Evolutionary conservation across 768 basidiomycete species (phyloP).

Genomic region (Lactarius hengduanensis): DNA sequence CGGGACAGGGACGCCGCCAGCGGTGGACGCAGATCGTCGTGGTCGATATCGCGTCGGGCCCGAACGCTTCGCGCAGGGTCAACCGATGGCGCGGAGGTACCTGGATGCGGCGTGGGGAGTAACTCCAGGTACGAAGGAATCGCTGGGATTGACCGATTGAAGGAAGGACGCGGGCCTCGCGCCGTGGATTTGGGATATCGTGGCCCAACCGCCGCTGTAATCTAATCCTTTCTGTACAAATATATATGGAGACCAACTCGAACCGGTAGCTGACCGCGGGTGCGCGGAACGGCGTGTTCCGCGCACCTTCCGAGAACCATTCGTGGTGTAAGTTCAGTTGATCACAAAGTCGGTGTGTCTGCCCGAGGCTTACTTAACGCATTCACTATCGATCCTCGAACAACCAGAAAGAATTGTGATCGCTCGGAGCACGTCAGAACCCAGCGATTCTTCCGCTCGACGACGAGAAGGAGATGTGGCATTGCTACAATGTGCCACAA

Average conservation of each 20-base stretch:
- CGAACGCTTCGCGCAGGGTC: neutral
- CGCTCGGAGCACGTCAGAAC: conserved; percentile 8
- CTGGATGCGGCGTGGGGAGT: conserved; percentile 1
- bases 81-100: conserved; percentile 5
- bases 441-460: neutral
- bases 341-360: conserved; percentile 7
- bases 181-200: conserved; percentile 2
- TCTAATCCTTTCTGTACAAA: neutral
- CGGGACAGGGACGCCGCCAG: neutral
- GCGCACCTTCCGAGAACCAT: neutral
- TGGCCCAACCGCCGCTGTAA: neutral
- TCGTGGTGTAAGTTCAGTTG: neutral
- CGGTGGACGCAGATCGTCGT: neutral
- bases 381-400: conserved; percentile 10
- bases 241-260: neutral
- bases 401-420: conserved; percentile 4
- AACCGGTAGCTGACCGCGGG: neutral
- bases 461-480: neutral
- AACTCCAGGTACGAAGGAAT: neutral
- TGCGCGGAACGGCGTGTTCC: neutral
- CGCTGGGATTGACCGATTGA: conserved; percentile 1
- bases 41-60: conserved; percentile 1
- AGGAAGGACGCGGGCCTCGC: neutral
- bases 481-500: neutral
- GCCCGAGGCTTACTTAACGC: neutral